These are phyloP conservation scores for Jatropha curcas DNA, from an alignment of 345 rosid genomes.

Conservation along the genomic window DNA sequence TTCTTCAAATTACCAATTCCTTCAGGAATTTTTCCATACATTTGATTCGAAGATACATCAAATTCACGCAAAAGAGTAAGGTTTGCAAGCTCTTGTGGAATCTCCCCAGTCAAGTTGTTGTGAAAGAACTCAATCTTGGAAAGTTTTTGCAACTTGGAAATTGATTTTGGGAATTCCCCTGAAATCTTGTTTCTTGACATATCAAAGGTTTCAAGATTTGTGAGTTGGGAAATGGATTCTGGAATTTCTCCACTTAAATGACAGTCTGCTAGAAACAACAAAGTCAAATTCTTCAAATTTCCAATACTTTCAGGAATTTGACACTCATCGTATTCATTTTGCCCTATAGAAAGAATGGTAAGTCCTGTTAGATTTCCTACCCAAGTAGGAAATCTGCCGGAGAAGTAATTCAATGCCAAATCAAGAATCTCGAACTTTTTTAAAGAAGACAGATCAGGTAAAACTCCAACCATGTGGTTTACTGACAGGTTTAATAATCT, in stretches of 20 bases:
- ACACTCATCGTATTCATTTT: conserved; percentile 48
- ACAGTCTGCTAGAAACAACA: conserved; percentile 44
- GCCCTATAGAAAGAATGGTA: conserved; percentile 44
- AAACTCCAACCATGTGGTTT: conserved; percentile 49
- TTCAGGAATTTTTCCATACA: conserved; percentile 57
- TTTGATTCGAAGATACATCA: conserved; percentile 60
- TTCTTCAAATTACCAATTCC: conserved; percentile 52
- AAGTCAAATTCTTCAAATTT: conserved; percentile 63
- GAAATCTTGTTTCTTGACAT: conserved; percentile 54
- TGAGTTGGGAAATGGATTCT: conserved; percentile 49
- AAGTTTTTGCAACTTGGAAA: conserved; percentile 55
- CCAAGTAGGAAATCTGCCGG: conserved; percentile 69
- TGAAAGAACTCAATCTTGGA: conserved; percentile 56
- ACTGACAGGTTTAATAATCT: conserved; percentile 54
- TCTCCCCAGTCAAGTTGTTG: conserved; percentile 61
- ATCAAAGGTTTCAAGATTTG: conserved; percentile 51
- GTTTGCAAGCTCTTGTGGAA: conserved; percentile 57
- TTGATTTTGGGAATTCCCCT: conserved; percentile 52
- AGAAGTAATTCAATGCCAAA: conserved; percentile 47
- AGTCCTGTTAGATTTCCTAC: conserved; percentile 57
- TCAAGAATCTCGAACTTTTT: conserved; percentile 53
- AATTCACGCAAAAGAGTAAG: conserved; percentile 54
- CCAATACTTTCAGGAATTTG: conserved; percentile 61
- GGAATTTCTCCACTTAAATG: conserved; percentile 63
- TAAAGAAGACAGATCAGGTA: conserved; percentile 67